Evolutionary conservation across 176 grass and related monocot genomes (phyloP), one percentile per base, ranked within the genome.

Genomic region (Urochloa ruziziensis): DNA sequence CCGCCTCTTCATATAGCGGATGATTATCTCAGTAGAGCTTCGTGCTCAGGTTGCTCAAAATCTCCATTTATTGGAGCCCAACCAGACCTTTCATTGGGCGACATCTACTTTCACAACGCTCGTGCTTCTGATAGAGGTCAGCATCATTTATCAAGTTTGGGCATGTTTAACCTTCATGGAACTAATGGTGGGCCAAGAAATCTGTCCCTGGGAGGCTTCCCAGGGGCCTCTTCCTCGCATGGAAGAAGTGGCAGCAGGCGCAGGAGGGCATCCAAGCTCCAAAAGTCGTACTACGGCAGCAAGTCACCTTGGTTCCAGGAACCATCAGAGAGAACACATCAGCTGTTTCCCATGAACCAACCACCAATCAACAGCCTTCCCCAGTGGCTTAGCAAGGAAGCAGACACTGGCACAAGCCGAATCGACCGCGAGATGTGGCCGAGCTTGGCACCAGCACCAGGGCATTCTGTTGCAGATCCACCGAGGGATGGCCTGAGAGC

Each of bases 371-470:
- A 39, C 67, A 76, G 57, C 75, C 92, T 94, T 74, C 92, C 92
- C 9, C 87, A 92, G 85, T 94, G 92, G 92, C 92, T 94, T 21
- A 92, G 56, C 9, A 91, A 90, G 69, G 89, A 75, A 40, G 58
- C 60, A 0, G 51, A 77, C 28, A 87, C 82, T 0, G 56, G 75
- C 40, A 52, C 28, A 49, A 74, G 80, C 59, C 78, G 48, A 72
- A 37, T 76, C 19, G 71, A 72, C 57, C 75, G 67, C 1, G 81
- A 80, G 33, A 75, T 82, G 84, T 90, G 88, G 79, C 49, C 79
- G 1, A 79, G 67, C 88, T 59, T 58, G 8, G 57, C 70, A 19
- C 52, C 67, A 23, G 29, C 75, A 23, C 44, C 75, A 34, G 83
- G 80, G 0, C 63, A 46, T 58, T 81, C 75, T 12, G 11, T 27